Evolutionary conservation across 805 yeast species (phyloP).

Genomic region (Jamesozyma lodderae): DNA sequence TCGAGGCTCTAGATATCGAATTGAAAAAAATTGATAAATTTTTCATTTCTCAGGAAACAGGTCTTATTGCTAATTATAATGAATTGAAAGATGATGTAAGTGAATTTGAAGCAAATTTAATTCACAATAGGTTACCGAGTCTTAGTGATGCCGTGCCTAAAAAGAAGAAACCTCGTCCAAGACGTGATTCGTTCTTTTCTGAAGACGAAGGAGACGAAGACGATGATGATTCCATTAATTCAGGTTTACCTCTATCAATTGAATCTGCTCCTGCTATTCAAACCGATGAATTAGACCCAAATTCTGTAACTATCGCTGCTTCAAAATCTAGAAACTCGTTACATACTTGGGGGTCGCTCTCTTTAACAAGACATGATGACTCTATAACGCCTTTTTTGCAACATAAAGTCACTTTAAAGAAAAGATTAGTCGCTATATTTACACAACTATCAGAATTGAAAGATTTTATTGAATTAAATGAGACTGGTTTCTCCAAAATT

Average conservation of each 20-base stretch:
- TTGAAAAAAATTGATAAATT: slow-evolving; percentile 67
- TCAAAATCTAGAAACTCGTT: slow-evolving; percentile 1
- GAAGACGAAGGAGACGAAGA: background rate
- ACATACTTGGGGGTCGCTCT: slow-evolving; percentile 3
- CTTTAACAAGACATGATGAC: background rate
- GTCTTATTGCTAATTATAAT: slow-evolving; percentile 34
- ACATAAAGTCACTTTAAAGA: slow-evolving; percentile 50
- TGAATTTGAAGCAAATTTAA: slow-evolving; percentile 40
- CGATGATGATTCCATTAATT: slow-evolving; percentile 2
- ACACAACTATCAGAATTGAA: slow-evolving; percentile 74
- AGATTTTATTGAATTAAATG: slow-evolving; percentile 75
- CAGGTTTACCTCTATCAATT: slow-evolving; percentile 1
- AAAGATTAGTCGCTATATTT: slow-evolving; percentile 54
- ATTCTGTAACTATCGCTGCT: background rate
- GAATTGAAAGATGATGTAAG: slow-evolving; percentile 53
- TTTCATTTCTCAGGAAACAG: slow-evolving; percentile 54
- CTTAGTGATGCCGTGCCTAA: slow-evolving; percentile 13
- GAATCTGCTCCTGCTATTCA: slow-evolving; percentile 5
- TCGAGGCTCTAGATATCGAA: slow-evolving; percentile 69
- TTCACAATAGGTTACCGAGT: slow-evolving; percentile 13
- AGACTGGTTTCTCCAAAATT: slow-evolving; percentile 83
- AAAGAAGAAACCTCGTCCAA: slow-evolving; percentile 3
- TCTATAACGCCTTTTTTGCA: slow-evolving; percentile 15
- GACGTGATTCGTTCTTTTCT: background rate
- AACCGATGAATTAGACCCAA: slow-evolving; percentile 1